phyloP scores from a whole-genome alignment of 2,329 filamentous ascomycete genomes.

The Botrytis elliptica region DNA sequence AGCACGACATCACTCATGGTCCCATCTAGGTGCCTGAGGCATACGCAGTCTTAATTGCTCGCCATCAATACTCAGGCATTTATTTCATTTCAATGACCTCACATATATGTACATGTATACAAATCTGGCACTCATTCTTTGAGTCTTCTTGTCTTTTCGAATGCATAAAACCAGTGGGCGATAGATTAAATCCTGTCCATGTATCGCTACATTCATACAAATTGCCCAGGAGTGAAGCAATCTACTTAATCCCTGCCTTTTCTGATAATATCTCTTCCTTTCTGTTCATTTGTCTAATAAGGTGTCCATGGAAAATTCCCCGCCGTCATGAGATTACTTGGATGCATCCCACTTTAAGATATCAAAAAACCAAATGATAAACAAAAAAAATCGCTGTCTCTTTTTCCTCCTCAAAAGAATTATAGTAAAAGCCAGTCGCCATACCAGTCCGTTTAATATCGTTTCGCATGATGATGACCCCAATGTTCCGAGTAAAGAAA shows the following conservation, averaged over 20 bases:
- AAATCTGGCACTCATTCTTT: background rate
- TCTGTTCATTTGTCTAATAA: background rate
- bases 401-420: conserved; percentile 5
- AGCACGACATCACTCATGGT: conserved; percentile 12
- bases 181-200: background rate
- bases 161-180: background rate
- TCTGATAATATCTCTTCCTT: background rate
- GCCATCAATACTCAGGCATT: background rate
- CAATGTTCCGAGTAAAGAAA: conserved; percentile 8
- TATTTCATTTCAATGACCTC: background rate
- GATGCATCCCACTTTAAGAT: background rate
- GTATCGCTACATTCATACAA: background rate
- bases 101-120: background rate
- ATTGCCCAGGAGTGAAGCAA: background rate
- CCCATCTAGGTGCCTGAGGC: background rate
- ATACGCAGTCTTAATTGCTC: background rate
- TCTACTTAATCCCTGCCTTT: background rate
- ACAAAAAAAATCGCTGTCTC: background rate
- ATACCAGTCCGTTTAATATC: conserved; percentile 7
- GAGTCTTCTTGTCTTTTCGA: background rate
- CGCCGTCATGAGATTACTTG: conserved; percentile 4
- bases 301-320: background rate
- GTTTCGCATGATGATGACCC: conserved; percentile 2
- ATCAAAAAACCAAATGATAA: background rate
- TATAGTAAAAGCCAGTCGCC: conserved; percentile 8